Evolutionary conservation across 192 early-diverging fungal species (phyloP).

Genomic region (Coemansia sp.): DNA sequence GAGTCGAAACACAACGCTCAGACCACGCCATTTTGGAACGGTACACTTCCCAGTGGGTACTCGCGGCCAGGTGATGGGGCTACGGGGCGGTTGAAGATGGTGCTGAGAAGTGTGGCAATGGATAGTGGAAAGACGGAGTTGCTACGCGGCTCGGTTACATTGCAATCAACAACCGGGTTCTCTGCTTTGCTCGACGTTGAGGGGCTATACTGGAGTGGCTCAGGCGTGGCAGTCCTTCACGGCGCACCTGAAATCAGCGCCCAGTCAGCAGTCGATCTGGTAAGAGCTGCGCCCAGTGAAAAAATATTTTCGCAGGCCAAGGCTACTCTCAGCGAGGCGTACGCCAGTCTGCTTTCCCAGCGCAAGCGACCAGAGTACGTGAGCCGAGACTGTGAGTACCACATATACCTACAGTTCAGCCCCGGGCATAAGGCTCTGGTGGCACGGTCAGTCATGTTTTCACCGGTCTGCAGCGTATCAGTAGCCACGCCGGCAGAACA

Average conservation of each 20-base stretch:
- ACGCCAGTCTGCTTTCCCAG: conserved; percentile 16
- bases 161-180: conserved; percentile 11
- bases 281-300: conserved; percentile 29
- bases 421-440: neutral
- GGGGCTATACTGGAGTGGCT: conserved; percentile 33
- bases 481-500: conserved; percentile 15
- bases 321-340: conserved; percentile 11
- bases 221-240: conserved; percentile 30
- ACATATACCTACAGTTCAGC: conserved; percentile 29
- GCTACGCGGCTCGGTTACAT: conserved; percentile 19
- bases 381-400: conserved; percentile 34
- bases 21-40: conserved; percentile 2
- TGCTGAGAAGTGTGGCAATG: conserved; percentile 12
- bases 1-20: conserved; percentile 12
- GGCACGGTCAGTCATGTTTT: conserved; percentile 24
- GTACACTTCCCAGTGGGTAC: conserved; percentile 16
- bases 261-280: conserved; percentile 20
- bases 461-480: conserved; percentile 20
- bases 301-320: conserved; percentile 27
- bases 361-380: conserved; percentile 23
- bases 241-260: conserved; percentile 23
- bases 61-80: conserved; percentile 22
- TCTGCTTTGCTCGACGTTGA: conserved; percentile 13
- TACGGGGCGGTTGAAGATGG: conserved; percentile 17
- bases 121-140: conserved; percentile 3